These are phyloP conservation scores for Leucosporidium scottii DNA, from an alignment of 768 basidiomycete genomes.

Conservation along the genomic window DNA sequence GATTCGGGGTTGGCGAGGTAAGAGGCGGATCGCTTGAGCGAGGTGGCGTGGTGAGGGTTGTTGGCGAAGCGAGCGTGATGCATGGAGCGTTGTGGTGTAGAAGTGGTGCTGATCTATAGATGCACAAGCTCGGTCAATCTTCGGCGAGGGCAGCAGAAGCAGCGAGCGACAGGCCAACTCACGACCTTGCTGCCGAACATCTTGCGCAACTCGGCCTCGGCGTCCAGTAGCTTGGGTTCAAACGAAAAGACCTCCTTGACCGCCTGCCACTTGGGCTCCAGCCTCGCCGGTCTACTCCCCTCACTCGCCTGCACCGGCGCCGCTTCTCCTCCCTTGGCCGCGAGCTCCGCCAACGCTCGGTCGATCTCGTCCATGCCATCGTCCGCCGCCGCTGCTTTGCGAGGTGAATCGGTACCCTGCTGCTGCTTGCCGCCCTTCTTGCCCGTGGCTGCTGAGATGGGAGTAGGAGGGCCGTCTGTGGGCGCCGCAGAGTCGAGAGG, in stretches of 20 bases:
- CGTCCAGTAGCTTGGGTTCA: conserved; percentile 72
- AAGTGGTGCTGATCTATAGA: conserved; percentile 8
- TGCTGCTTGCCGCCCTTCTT: neutral
- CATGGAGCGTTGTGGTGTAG: conserved; percentile 23
- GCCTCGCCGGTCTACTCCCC: neutral
- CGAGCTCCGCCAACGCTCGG: conserved; percentile 71
- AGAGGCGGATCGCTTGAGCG: conserved; percentile 17
- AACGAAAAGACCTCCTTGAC: conserved; percentile 56
- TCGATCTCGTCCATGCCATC: conserved; percentile 74
- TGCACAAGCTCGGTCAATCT: neutral
- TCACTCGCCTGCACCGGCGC: neutral
- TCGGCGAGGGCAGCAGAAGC: conserved; percentile 39
- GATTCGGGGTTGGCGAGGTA: conserved; percentile 18
- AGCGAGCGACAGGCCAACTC: conserved; percentile 37
- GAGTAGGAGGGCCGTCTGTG: neutral
- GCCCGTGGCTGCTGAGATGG: neutral
- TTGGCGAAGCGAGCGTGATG: conserved; percentile 33
- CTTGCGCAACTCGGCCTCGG: conserved; percentile 80
- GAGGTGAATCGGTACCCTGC: neutral
- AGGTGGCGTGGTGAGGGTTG: conserved; percentile 35
- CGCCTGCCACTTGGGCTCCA: conserved; percentile 20
- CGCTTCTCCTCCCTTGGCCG: conserved; percentile 17
- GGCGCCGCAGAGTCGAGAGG: neutral
- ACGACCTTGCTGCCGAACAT: conserved; percentile 93
- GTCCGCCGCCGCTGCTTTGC: conserved; percentile 41